Base-by-base conservation (phyloP, 2,329 filamentous ascomycete genomes). In the Xylariaceae sp. region DNA sequence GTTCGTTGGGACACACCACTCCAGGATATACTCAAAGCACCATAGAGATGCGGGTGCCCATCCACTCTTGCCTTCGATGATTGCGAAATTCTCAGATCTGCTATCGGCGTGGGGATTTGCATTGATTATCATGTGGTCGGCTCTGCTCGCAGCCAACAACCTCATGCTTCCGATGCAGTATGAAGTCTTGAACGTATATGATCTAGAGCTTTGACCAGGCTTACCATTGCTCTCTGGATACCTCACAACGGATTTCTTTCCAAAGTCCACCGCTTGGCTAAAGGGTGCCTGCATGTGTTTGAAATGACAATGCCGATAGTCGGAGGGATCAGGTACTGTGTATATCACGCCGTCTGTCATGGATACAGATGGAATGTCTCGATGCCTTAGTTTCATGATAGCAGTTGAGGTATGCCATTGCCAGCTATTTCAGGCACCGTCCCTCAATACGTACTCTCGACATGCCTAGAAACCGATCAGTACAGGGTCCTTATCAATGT, bases 381-480 rank as follows among this genome's bases (percentile, higher is more conserved):
- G 6, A 11, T 6, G 6, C 22, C 6, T 26, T 6, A 26, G 22
- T 26, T 6, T 6, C 11, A 11, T 26, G 22, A 26, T 11, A 26
- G 6, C 22, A 6, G 22, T 6, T 6, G 6, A 26, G 22, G 6
- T 11, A 26, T 26, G n/a, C n/a, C n/a, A n/a, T n/a, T n/a, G n/a
- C n/a, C n/a, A n/a, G n/a, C n/a, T n/a, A n/a, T n/a, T 35, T 35
- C 33, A 35, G 15, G 33, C 16, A 19, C 15, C 33, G 7, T 60
- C 55, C 34, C 57, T 65, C 45, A 73, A 68, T 29, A 81, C 64
- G 57, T 79, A 81, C 51, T 77, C 73, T 47, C 73, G 71, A 59
- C 76, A 79, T 4, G 77, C 75, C 61, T 71, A 47, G 46, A 50
- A 39, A 33, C 15, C 8, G 6, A 13, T 32, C 16, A 32, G 30